Percentiles rank a stretch among this genome's conserved stretches.
Conservation (phyloP, 352 stramenopile species). For the Pythium aquatile region DNA sequence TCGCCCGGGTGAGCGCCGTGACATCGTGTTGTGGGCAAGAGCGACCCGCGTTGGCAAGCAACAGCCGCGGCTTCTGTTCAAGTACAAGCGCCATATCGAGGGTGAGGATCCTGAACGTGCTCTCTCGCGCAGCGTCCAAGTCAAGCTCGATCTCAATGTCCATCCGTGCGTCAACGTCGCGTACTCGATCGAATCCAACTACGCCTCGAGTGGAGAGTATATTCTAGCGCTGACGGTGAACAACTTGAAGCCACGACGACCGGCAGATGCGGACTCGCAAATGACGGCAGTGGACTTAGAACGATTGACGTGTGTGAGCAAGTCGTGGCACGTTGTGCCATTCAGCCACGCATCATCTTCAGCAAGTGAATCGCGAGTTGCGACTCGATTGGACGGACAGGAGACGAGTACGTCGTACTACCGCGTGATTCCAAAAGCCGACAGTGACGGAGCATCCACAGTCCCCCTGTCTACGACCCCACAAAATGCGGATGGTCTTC, state of each 20-base stretch:
- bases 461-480: neutral
- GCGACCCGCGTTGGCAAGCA: slow-evolving; percentile 39
- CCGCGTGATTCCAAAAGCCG: slow-evolving; percentile 40
- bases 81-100: slow-evolving; percentile 44
- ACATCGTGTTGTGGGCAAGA: slow-evolving; percentile 56
- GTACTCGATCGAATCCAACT: slow-evolving; percentile 73
- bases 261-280: neutral
- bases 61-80: slow-evolving; percentile 60
- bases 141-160: slow-evolving; percentile 61
- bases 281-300: slow-evolving; percentile 46
- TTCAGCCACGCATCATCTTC: slow-evolving; percentile 27
- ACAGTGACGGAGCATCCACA: neutral
- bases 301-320: slow-evolving; percentile 60
- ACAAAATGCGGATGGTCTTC: slow-evolving; percentile 23
- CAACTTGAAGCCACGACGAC: slow-evolving; percentile 43
- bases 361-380: neutral
- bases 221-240: slow-evolving; percentile 68
- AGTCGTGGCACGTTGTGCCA: slow-evolving; percentile 53
- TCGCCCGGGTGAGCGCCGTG: slow-evolving; percentile 44
- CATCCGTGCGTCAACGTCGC: slow-evolving; percentile 58
- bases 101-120: slow-evolving; percentile 23
- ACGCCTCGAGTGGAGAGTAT: slow-evolving; percentile 59
- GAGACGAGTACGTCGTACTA: slow-evolving; percentile 83
- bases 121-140: slow-evolving; percentile 39
- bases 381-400: slow-evolving; percentile 43